phyloP scores from a whole-genome alignment of 768 basidiomycete genomes.

The Lactarius pseudohatsudake region DNA sequence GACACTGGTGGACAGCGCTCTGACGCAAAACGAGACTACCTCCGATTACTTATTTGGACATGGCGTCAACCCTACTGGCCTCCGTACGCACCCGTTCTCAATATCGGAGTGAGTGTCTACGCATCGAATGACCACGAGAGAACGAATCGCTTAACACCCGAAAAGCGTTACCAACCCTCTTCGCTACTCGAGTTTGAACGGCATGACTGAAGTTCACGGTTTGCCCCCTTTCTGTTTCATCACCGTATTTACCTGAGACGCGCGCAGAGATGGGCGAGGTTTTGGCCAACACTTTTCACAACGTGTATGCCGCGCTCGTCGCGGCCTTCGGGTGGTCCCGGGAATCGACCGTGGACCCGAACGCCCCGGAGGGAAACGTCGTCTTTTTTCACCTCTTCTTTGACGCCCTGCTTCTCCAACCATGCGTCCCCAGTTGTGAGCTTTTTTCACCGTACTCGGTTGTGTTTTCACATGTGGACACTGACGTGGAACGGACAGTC shows the following conservation, averaged over 20 bases:
- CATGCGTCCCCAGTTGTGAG: constrained; percentile 51
- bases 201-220: constrained; percentile 49
- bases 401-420: constrained; percentile 49
- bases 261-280: neutral
- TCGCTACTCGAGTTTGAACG: constrained; percentile 41
- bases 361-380: constrained; percentile 42
- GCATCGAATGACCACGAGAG: constrained; percentile 30
- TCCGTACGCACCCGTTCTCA: constrained; percentile 59
- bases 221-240: constrained; percentile 24
- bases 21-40: constrained; percentile 37
- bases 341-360: constrained; percentile 34
- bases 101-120: constrained; percentile 44
- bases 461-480: neutral
- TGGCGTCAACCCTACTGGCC: constrained; percentile 50
- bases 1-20: constrained; percentile 32
- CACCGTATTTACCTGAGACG: neutral
- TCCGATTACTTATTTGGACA: constrained; percentile 48
- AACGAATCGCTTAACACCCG: constrained; percentile 4
- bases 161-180: constrained; percentile 42
- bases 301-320: constrained; percentile 34
- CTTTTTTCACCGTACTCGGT: neutral
- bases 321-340: constrained; percentile 35
- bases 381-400: constrained; percentile 54
- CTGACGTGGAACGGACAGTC: constrained; percentile 34
- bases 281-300: too few species aligned